Conservation (phyloP, 768 basidiomycete species). For the Phlebiopsis flavidoalba region DNA sequence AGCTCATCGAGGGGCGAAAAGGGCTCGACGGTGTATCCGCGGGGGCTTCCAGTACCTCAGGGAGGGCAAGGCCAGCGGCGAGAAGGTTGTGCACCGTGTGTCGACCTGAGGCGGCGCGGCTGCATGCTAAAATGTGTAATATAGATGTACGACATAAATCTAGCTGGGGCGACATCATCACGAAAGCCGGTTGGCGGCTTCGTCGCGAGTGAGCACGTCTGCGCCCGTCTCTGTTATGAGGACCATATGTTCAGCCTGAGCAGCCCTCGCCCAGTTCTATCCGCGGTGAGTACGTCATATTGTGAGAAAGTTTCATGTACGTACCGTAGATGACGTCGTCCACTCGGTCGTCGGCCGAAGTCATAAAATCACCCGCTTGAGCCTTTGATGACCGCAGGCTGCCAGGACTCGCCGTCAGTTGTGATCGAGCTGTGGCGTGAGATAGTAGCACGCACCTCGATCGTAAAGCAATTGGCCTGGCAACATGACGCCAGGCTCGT, state of each 20-base stretch:
- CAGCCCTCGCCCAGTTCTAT: constrained; percentile 14
- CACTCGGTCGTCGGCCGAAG: constrained; percentile 92
- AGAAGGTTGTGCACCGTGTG: constrained; percentile 24
- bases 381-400: constrained; percentile 64
- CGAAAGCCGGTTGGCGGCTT: background rate
- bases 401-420: background rate
- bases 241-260: constrained; percentile 63
- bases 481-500: constrained; percentile 76
- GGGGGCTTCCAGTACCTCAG: constrained; percentile 25
- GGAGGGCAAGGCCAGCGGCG: constrained; percentile 25
- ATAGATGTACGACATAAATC: background rate
- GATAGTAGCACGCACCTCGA: constrained; percentile 54
- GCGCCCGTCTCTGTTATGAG: constrained; percentile 73
- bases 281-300: background rate
- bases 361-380: constrained; percentile 58
- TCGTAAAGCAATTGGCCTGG: constrained; percentile 91
- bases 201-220: constrained; percentile 63
- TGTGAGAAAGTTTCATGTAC: constrained; percentile 12
- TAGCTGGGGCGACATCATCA: background rate
- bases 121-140: background rate
- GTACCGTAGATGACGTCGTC: constrained; percentile 85
- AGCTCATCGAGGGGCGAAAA: constrained; percentile 19
- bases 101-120: background rate
- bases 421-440: too few species aligned
- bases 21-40: constrained; percentile 21